A percentile compares a stretch with the other conserved stretches of the same genome.
Conservation (phyloP, 768 basidiomycete species). For the Kwoniella dejecticola region DNA sequence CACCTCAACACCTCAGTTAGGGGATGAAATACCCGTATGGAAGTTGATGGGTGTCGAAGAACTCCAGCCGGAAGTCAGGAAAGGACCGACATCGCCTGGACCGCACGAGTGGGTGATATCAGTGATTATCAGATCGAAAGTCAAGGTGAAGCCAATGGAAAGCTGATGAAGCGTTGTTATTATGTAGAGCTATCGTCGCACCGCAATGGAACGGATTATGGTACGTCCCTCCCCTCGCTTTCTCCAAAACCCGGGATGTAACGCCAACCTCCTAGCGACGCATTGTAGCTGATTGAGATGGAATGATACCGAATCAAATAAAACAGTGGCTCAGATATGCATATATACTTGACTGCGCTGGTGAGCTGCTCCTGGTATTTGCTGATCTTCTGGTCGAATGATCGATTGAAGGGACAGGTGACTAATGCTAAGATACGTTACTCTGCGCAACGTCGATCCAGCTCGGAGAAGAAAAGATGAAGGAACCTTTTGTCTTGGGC, state of each 20-base stretch:
- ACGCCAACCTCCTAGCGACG: too few relatives aligned
- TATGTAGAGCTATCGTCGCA: not conserved
- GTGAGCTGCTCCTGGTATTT: constrained; percentile 3
- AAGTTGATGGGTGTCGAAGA: constrained; percentile 1
- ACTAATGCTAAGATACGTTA: not conserved
- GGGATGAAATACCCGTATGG: not conserved
- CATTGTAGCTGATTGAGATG: not conserved
- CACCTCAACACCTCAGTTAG: not conserved
- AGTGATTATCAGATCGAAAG: too few relatives aligned
- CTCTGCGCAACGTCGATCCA: too few relatives aligned
- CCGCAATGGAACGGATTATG: constrained; percentile 15
- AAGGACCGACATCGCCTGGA: constrained; percentile 5
- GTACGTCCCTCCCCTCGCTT: constrained; percentile 1
- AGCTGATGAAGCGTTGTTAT: not conserved
- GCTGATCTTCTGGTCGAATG: too few relatives aligned
- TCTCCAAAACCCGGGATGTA: too few relatives aligned
- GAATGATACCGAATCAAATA: not conserved
- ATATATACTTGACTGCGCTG: constrained; percentile 17
- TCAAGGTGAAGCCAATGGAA: too few relatives aligned
- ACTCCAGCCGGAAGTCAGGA: not conserved
- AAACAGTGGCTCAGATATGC: constrained; percentile 33
- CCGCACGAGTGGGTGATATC: constrained; percentile 11
- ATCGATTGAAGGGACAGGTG: not conserved
- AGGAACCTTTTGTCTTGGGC: constrained; percentile 24
- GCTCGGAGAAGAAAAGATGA: constrained; percentile 26